These are phyloP conservation scores for Sporothrix mexicana DNA, from an alignment of 2,329 filamentous ascomycete genomes.

Conservation along the genomic window DNA sequence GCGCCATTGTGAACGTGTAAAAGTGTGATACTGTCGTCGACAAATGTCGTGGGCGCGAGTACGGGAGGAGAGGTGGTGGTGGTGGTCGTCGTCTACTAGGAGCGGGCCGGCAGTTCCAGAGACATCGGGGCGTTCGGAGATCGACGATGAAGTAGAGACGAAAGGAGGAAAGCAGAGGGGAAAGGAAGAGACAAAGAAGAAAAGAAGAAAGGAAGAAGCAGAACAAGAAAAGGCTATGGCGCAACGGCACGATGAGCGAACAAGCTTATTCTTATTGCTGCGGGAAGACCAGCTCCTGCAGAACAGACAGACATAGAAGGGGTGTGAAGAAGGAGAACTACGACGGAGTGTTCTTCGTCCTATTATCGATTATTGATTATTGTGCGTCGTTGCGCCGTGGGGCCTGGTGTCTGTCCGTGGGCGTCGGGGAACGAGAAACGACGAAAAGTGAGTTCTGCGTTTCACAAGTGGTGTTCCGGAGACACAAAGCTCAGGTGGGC, in stretches of 20 bases:
- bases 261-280: conserved; percentile 31
- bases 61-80: background rate
- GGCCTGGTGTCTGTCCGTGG: background rate
- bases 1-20: conserved; percentile 53
- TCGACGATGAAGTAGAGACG: background rate
- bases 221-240: background rate
- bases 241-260: conserved; percentile 10
- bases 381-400: conserved; percentile 1
- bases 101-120: conserved; percentile 30
- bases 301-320: conserved; percentile 21
- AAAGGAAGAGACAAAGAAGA: background rate
- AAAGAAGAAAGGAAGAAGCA: conserved; percentile 1
- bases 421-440: conserved; percentile 24
- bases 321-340: conserved; percentile 1
- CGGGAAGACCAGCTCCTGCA: conserved; percentile 31
- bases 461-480: conserved; percentile 31
- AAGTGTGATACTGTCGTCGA: background rate
- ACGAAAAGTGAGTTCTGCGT: conserved; percentile 26
- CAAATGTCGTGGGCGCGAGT: background rate
- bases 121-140: conserved; percentile 26
- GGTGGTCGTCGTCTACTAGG: conserved; percentile 14
- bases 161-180: background rate
- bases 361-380: conserved; percentile 22
- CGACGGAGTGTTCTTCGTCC: background rate
- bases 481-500: conserved; percentile 24